These are phyloP conservation scores for Pseudogymnoascus sp. DNA, from an alignment of 2,329 filamentous ascomycete species.

Conservation along the genomic window DNA sequence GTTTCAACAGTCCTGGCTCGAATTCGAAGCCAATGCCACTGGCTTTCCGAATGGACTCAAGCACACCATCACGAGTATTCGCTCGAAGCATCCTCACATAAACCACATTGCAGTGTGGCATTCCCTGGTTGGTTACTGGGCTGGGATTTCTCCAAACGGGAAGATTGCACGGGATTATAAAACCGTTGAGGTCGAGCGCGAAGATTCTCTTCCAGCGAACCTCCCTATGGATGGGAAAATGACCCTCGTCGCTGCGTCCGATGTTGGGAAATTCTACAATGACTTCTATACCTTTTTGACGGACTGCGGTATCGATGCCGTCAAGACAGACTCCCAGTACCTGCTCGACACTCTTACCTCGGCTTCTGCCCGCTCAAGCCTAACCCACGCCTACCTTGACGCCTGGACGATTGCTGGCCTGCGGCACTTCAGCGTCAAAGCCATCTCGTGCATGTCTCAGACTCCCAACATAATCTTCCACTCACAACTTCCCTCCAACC, in stretches of 20 bases:
- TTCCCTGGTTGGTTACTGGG: slow-evolving; percentile 82
- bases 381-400: slow-evolving; percentile 72
- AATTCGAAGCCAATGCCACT: slow-evolving; percentile 75
- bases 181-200: slow-evolving; percentile 52
- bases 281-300: slow-evolving; percentile 85
- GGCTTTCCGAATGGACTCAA: slow-evolving; percentile 77
- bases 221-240: slow-evolving; percentile 55
- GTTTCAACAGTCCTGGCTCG: slow-evolving; percentile 59
- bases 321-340: slow-evolving; percentile 89
- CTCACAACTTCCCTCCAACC: slow-evolving; percentile 69
- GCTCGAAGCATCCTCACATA: slow-evolving; percentile 60
- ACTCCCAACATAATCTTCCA: slow-evolving; percentile 80
- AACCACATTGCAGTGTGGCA: slow-evolving; percentile 92
- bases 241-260: slow-evolving; percentile 63
- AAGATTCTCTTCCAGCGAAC: slow-evolving; percentile 38
- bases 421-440: slow-evolving; percentile 66
- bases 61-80: slow-evolving; percentile 59
- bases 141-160: slow-evolving; percentile 68
- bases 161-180: slow-evolving; percentile 71
- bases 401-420: slow-evolving; percentile 75
- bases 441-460: slow-evolving; percentile 93
- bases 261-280: slow-evolving; percentile 70
- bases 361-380: slow-evolving; percentile 58
- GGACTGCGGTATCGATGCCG: slow-evolving; percentile 67
- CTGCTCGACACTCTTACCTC: slow-evolving; percentile 69